These are phyloP conservation scores for Rhizophagus clarus DNA, from an alignment of 192 early-diverging fungal species.

Conservation along the genomic window DNA sequence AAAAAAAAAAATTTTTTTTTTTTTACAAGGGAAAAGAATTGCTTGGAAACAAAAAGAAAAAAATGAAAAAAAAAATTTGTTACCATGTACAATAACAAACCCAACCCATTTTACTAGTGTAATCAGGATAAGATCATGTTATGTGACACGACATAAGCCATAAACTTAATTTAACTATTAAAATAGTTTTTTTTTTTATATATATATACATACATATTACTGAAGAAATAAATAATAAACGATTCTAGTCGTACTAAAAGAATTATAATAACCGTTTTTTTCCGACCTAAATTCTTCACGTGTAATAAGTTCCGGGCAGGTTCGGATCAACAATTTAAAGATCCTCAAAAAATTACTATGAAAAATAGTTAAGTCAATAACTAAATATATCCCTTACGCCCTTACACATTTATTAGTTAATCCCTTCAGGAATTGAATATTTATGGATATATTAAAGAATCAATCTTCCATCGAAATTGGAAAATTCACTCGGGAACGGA, in stretches of 20 bases:
- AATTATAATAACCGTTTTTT: not conserved
- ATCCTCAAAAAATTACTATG: no score
- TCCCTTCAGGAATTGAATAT: no score
- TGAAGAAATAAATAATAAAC: not conserved
- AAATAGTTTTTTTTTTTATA: not conserved
- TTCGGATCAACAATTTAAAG: not conserved
- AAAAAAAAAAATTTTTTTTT: not conserved
- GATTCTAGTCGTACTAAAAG: not conserved
- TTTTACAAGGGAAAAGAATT: not conserved
- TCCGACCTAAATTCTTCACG: not conserved
- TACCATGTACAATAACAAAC: not conserved
- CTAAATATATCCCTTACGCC: no score
- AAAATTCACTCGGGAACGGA: no score
- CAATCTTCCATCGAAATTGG: no score
- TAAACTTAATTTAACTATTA: not conserved
- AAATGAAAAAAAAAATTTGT: not conserved
- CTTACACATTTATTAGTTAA: no score
- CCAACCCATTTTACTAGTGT: not conserved
- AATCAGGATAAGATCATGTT: not conserved
- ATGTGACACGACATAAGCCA: not conserved
- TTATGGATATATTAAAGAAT: no score
- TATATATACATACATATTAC: no score
- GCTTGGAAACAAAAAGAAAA: no score
- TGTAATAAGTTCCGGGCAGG: not conserved
- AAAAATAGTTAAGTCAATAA: no score